Base-by-base conservation (phyloP, 2,329 filamentous ascomycete species). In the Monilinia vaccinii-corymbosi region DNA sequence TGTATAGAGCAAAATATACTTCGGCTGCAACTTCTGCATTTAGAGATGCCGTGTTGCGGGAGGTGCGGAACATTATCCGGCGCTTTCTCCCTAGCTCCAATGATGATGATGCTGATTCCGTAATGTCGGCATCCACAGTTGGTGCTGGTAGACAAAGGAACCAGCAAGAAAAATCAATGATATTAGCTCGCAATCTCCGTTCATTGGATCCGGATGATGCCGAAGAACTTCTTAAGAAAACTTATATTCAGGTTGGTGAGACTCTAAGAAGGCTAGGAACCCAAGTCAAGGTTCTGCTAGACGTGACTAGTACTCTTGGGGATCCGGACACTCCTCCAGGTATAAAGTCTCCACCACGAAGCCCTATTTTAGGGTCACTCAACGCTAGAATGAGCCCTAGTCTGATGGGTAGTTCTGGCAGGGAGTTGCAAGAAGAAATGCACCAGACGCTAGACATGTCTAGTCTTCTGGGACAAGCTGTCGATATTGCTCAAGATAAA, bases 281-380 rank as follows among this genome's bases (percentile, higher is more conserved):
- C 0, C 93, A 97, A 71, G 88, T 94, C 59, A 99, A 99, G 73
- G 86, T 97, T 11, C 75, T 99, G n/a, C 79, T 99, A 11, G 94
- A 99, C 73, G 89, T 96, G 23, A 94, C 92, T 0, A 96, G 91
- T 71, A 86, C 84, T 14, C 64, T 70, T 56, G 67, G 65, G 6
- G 66, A 70, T 56, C 62, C 67, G 10, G 40, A 38, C 23, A 58
- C 56, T 21, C 59, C 60, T n/a, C 61, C 61, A 18, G 63, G 62
- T 18, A 65, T 66, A 61, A 70, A 66, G 51, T 72, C 69, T 21
- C 69, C 71, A 28, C 69, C 67, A 34, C 61, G 66, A 64, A 73
- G 66, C 61, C 69, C 69, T 28, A 68, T 69, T 49, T 66, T 71
- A 23, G 63, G 60, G 21, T 64, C 66, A 40, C 60, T 71, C 6